Conservation (phyloP, 1,139 yeast genomes). For the Diutina sp. region DNA sequence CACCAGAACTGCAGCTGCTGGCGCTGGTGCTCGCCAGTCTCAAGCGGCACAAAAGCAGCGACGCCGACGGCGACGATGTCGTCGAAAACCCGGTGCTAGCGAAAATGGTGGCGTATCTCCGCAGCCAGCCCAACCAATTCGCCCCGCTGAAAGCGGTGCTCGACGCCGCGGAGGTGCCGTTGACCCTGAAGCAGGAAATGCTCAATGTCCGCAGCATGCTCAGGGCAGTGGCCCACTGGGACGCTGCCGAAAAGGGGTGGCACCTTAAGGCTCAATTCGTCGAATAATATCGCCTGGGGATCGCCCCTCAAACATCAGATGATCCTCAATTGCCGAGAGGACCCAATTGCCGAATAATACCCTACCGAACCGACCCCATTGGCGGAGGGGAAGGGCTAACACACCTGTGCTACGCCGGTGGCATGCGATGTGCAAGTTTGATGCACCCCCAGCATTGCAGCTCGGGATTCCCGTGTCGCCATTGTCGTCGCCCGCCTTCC, state of each 20-base stretch:
- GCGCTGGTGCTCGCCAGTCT: slow-evolving; percentile 13
- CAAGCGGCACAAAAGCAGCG: slow-evolving; percentile 5
- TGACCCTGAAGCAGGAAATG: slow-evolving; percentile 40
- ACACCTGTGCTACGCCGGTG: too few species aligned
- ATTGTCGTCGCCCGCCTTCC: too few species aligned
- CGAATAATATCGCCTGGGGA: not conserved
- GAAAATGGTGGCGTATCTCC: slow-evolving; percentile 21
- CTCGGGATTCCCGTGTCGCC: too few species aligned
- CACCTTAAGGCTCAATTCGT: slow-evolving; percentile 20
- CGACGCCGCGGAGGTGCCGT: slow-evolving; percentile 24
- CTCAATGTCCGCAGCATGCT: slow-evolving; percentile 57
- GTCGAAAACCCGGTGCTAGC: slow-evolving; percentile 19
- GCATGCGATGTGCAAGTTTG: too few species aligned
- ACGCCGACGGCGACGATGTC: slow-evolving; percentile 1
- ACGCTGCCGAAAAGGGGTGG: slow-evolving; percentile 48
- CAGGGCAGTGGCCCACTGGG: slow-evolving; percentile 61
- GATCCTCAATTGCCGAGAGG: too few species aligned
- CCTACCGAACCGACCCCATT: too few species aligned
- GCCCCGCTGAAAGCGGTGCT: slow-evolving; percentile 51
- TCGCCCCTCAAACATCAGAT: too few species aligned
- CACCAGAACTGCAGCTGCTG: slow-evolving; percentile 13
- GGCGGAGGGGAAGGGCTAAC: too few species aligned
- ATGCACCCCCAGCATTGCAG: too few species aligned
- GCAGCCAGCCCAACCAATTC: slow-evolving; percentile 22
- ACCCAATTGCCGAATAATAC: too few species aligned